Evolutionary conservation across 2,329 filamentous ascomycete genomes (phyloP).

Genomic region (Sarocladium oryzae): DNA sequence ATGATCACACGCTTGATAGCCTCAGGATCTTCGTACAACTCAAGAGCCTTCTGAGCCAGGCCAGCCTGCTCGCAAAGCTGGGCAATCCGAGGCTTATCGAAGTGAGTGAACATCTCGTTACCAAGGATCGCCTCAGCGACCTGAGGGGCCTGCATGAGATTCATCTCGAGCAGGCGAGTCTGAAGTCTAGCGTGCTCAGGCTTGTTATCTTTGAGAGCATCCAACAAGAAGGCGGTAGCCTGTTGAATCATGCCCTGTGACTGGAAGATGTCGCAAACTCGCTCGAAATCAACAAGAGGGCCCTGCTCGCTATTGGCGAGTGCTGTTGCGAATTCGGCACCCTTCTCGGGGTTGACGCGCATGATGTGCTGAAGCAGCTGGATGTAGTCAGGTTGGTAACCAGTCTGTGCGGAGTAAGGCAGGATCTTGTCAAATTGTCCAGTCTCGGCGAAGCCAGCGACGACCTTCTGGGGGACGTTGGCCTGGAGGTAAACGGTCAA

Average conservation of each 20-base stretch:
- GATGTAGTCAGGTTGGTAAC: slow-evolving; percentile 94
- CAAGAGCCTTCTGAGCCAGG: slow-evolving; percentile 77
- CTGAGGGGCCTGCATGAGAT: slow-evolving; percentile 90
- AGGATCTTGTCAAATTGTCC: slow-evolving; percentile 97
- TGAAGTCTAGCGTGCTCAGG: slow-evolving; percentile 91
- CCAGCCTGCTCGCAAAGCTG: slow-evolving; percentile 90
- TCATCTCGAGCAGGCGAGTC: slow-evolving; percentile 96
- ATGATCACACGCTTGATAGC: slow-evolving; percentile 86
- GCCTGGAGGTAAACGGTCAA: slow-evolving; percentile 86
- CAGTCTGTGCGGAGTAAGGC: slow-evolving; percentile 75
- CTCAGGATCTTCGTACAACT: slow-evolving; percentile 88
- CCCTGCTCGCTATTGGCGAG: slow-evolving; percentile 85
- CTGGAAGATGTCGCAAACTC: slow-evolving; percentile 96
- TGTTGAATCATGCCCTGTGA: slow-evolving; percentile 97
- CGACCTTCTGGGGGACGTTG: slow-evolving; percentile 86
- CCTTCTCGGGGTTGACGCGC: slow-evolving; percentile 86
- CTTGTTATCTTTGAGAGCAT: slow-evolving; percentile 90
- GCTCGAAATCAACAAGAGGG: slow-evolving; percentile 83
- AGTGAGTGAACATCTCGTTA: slow-evolving; percentile 98
- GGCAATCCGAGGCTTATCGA: slow-evolving; percentile 84
- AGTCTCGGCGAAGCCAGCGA: slow-evolving; percentile 89
- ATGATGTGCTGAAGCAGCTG: slow-evolving; percentile 88
- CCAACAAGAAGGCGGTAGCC: slow-evolving; percentile 94
- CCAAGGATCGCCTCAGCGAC: slow-evolving; percentile 96
- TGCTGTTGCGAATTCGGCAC: slow-evolving; percentile 86